Evolutionary conservation across 2,329 filamentous ascomycete species (phyloP), one percentile per base, ranked within the genome.

Genomic region (Aspergillus fumigatiaffinis): DNA sequence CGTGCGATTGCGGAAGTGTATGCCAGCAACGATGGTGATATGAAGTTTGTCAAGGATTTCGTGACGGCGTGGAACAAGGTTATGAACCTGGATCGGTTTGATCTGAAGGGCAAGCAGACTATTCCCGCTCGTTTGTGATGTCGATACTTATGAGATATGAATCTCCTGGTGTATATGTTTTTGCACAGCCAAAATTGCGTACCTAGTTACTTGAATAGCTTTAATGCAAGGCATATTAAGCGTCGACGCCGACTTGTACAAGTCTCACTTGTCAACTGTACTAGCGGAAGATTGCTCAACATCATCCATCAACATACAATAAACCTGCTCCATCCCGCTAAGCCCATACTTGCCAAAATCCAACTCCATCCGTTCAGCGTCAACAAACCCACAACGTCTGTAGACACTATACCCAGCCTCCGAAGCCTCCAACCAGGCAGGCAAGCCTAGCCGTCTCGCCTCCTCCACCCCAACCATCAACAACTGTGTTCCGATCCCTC

Each of bases 21-120:
- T 66, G 88, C 77, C 41, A 80, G 80, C 62, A 68, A 77, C 0
- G 88, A 88, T 65, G 80, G 77, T 9, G 71, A 81, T 56, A 79
- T 83, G 57, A 87, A 86, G 78, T 88, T 91, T 58, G 83, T 85
- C 47, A 84, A 82, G 73, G 88, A 91, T 77, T 91, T 91, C 67
- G 80, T 90, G 17, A 76, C 79, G 7, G 86, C 85, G 2, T 91
- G 88, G 88, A 78, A 79, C 66, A 91, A 91, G 85, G 84, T 91
- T 10, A 87, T 88, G 84, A 87, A 88, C 68, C 70, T 87, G 55
- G 88, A 91, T 71, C 82, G 88, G 12, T 91, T 85, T 67, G 88
- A 91, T 62, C 26, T 63, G 32, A n/a, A 44, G 41, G 41, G 41
- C 20, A 44, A 44, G 20, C 41, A 44, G 41, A 20, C 1, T 10